Evolutionary conservation across 176 grass and related monocot genomes (phyloP).

Genomic region (Oryza rufipogon): DNA sequence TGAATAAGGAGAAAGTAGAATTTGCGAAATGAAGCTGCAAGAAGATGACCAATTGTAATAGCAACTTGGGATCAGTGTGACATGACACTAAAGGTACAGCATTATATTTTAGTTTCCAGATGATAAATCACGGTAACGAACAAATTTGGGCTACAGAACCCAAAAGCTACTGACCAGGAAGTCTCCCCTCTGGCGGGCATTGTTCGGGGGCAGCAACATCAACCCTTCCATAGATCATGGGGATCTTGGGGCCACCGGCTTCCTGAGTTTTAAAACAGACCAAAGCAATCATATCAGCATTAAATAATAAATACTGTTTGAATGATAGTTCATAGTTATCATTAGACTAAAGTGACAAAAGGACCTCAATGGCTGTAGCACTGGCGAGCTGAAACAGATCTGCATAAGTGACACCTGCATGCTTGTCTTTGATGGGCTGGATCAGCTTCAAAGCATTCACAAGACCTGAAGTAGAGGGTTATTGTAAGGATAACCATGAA

Average conservation of each 20-base stretch:
- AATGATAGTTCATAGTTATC: neutral
- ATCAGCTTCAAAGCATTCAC: constrained; percentile 85
- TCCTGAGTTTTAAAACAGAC: constrained; percentile 60
- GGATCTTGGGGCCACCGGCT: constrained; percentile 92
- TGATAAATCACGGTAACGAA: neutral
- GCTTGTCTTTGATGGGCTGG: constrained; percentile 84
- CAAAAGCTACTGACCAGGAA: constrained; percentile 68
- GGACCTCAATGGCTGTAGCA: constrained; percentile 90
- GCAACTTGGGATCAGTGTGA: neutral
- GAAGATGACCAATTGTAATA: neutral
- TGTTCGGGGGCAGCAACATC: constrained; percentile 72
- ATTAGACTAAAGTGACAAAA: constrained; percentile 8
- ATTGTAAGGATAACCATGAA: neutral
- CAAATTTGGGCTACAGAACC: neutral
- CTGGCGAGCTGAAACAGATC: constrained; percentile 96
- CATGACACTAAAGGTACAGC: neutral
- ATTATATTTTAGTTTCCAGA: constrained; percentile 14
- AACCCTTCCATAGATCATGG: constrained; percentile 90
- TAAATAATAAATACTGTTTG: neutral
- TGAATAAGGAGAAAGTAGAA: neutral
- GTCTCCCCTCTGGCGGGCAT: constrained; percentile 83
- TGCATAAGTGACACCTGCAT: constrained; percentile 70
- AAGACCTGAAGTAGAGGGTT: constrained; percentile 48
- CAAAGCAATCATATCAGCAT: neutral
- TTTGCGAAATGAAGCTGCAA: neutral